Evolutionary conservation across 2,329 filamentous ascomycete genomes (phyloP).

Genomic region (Neofusicoccum ribis): DNA sequence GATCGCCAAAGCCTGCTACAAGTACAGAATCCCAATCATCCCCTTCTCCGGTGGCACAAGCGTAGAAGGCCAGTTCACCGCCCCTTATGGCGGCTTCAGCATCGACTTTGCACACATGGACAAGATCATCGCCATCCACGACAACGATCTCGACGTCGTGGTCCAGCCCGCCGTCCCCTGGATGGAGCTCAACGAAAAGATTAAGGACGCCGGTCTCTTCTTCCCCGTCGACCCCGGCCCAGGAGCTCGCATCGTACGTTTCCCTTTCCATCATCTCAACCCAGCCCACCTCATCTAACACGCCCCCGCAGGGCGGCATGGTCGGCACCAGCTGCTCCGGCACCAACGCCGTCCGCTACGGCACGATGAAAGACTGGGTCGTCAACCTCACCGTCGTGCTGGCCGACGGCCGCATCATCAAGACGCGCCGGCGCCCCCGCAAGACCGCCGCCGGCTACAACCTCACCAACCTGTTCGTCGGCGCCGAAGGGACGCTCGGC

Average conservation of each 20-base stretch:
- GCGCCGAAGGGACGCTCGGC: slow-evolving; percentile 78
- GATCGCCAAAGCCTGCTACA: slow-evolving; percentile 71
- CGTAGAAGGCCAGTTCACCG: slow-evolving; percentile 86
- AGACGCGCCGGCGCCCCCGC: slow-evolving; percentile 69
- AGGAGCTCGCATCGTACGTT: slow-evolving; percentile 45
- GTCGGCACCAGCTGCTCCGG: slow-evolving; percentile 73
- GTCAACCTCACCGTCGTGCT: slow-evolving; percentile 80
- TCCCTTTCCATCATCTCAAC: slow-evolving; percentile 45
- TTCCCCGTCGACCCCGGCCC: slow-evolving; percentile 88
- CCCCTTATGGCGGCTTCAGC: slow-evolving; percentile 81
- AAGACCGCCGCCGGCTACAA: slow-evolving; percentile 86
- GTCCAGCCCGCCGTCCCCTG: slow-evolving; percentile 91
- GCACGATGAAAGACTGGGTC: slow-evolving; percentile 87
- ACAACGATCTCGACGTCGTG: slow-evolving; percentile 87
- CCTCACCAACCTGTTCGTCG: slow-evolving; percentile 75
- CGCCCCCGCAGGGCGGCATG: slow-evolving; percentile 68
- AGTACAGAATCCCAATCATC: slow-evolving; percentile 77
- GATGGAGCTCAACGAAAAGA: slow-evolving; percentile 80
- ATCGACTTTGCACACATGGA: slow-evolving; percentile 92
- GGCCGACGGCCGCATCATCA: slow-evolving; percentile 75
- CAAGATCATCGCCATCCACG: slow-evolving; percentile 73
- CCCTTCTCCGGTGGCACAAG: slow-evolving; percentile 85
- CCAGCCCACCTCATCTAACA: slow-evolving; percentile 92
- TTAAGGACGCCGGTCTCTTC: slow-evolving; percentile 75
- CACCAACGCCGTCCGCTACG: slow-evolving; percentile 78